These are phyloP conservation scores for Ogataea kodamae DNA, from an alignment of 805 yeast genomes.

Conservation along the genomic window DNA sequence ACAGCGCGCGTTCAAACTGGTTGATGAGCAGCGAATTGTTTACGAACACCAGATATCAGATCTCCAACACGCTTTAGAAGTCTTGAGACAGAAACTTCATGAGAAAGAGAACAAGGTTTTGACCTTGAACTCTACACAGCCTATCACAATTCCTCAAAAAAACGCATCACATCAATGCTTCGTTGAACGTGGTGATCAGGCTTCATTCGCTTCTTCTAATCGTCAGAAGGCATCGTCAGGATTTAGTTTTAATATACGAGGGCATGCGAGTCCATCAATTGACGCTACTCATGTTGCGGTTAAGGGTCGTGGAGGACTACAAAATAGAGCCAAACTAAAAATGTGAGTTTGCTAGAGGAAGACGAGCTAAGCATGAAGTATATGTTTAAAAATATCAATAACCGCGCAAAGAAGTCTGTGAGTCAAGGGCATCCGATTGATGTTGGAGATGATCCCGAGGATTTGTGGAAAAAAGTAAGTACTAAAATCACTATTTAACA, in stretches of 20 bases:
- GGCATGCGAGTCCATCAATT: slow-evolving; percentile 16
- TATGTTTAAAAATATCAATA: no score
- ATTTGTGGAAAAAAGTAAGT: slow-evolving; percentile 25
- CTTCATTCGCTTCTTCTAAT: no score
- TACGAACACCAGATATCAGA: slow-evolving; percentile 14
- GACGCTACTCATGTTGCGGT: slow-evolving; percentile 16
- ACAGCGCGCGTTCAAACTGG: no score
- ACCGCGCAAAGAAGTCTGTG: neutral
- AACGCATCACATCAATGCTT: no score
- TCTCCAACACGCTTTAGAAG: slow-evolving; percentile 6
- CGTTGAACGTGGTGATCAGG: neutral
- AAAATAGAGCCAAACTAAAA: slow-evolving; percentile 21
- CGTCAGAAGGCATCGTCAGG: slow-evolving; percentile 3
- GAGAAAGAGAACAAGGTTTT: slow-evolving; percentile 19
- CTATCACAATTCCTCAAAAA: slow-evolving; percentile 24
- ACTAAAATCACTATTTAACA: slow-evolving; percentile 3
- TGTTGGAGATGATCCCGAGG: slow-evolving; percentile 25
- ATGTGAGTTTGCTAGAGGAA: slow-evolving; percentile 19
- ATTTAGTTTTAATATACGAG: slow-evolving; percentile 13
- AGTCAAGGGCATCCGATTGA: slow-evolving; percentile 11
- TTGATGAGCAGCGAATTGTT: slow-evolving; percentile 3
- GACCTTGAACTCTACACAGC: slow-evolving; percentile 20
- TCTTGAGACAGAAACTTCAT: slow-evolving; percentile 12
- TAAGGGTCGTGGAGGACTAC: slow-evolving; percentile 28
- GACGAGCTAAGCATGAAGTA: no score